These are phyloP conservation scores for Fusarium luffae DNA, from an alignment of 2,329 filamentous ascomycete species.

Conservation along the genomic window DNA sequence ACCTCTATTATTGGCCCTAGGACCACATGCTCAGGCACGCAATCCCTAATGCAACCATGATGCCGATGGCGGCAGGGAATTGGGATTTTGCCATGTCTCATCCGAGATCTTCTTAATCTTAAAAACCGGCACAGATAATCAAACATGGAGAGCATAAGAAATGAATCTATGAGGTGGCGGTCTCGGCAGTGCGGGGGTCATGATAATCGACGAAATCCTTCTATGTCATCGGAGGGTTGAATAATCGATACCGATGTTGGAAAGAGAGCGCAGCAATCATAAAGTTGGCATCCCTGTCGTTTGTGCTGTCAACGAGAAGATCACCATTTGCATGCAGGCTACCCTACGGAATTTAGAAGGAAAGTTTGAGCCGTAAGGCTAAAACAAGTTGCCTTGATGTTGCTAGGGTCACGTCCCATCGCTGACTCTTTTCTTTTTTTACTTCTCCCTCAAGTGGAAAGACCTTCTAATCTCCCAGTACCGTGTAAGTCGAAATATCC, in stretches of 20 bases:
- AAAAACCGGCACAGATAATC: slow-evolving; percentile 8
- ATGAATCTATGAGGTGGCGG: slow-evolving; percentile 18
- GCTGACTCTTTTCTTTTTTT: slow-evolving; percentile 24
- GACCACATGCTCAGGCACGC: background rate
- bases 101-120: slow-evolving; percentile 16
- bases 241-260: background rate
- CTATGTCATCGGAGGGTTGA: background rate
- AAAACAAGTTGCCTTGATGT: slow-evolving; percentile 38
- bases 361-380: slow-evolving; percentile 27
- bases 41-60: background rate
- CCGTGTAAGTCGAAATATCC: slow-evolving; percentile 21
- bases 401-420: slow-evolving; percentile 30
- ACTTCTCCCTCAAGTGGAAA: slow-evolving; percentile 21
- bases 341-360: background rate
- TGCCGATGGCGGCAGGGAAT: slow-evolving; percentile 14
- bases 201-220: slow-evolving; percentile 14
- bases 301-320: background rate
- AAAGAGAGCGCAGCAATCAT: background rate
- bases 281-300: background rate
- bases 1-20: background rate
- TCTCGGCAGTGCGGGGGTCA: slow-evolving; percentile 29
- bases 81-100: slow-evolving; percentile 12
- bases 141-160: slow-evolving; percentile 5
- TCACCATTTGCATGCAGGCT: background rate
- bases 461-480: slow-evolving; percentile 22